These are phyloP conservation scores for Leccinum fuscescens DNA, from an alignment of 1,284 basidiomycete species.

Conservation along the genomic window DNA sequence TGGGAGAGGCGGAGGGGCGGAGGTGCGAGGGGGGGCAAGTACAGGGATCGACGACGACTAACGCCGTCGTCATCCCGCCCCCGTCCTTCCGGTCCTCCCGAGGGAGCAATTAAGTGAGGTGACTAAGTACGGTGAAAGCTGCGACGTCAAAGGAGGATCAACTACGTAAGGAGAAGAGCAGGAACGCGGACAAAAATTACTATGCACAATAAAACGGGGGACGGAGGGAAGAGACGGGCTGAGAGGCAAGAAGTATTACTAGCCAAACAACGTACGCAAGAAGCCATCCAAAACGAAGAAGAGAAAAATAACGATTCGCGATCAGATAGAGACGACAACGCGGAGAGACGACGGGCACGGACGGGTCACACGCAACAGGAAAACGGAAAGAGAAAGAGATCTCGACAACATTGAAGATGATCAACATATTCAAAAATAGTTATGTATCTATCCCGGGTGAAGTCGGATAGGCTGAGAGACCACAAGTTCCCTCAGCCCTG, in stretches of 20 bases:
- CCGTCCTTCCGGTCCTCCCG: neutral
- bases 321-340: conserved; percentile 11
- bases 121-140: conserved; percentile 24
- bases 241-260: neutral
- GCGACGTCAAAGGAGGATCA: conserved; percentile 12
- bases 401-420: conserved; percentile 31
- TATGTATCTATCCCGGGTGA: conserved; percentile 29
- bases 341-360: conserved; percentile 7
- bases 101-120: conserved; percentile 21
- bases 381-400: conserved; percentile 1
- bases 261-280: conserved; percentile 23
- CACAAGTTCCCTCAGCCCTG: conserved; percentile 1
- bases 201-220: conserved; percentile 28
- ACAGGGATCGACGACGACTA: conserved; percentile 12
- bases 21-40: neutral
- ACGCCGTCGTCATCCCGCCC: conserved; percentile 10
- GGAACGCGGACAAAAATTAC: conserved; percentile 7
- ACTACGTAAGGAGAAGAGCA: conserved; percentile 4
- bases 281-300: conserved; percentile 18
- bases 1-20: neutral
- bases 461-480: conserved; percentile 9
- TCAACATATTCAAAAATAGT: conserved; percentile 37
- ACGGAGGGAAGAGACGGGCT: conserved; percentile 1
- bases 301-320: neutral
- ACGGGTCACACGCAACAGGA: conserved; percentile 16